Percentiles rank a stretch among this genome's conserved stretches.
Conservation (phyloP, 257 asterid genomes). For the Plantago elongata region DNA sequence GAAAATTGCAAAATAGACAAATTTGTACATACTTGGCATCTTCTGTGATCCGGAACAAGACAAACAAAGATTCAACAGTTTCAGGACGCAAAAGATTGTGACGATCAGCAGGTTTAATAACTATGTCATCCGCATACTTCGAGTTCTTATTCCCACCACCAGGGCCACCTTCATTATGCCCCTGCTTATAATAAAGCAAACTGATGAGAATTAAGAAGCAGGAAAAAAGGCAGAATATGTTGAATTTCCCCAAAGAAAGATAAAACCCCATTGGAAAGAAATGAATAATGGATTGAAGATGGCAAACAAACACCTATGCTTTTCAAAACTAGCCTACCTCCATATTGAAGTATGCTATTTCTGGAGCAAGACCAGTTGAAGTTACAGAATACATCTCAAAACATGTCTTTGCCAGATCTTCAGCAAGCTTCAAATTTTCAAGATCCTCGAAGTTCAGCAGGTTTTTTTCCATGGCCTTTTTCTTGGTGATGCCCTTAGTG, state of each 20-base stretch:
- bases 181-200: slow-evolving; percentile 41
- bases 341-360: slow-evolving; percentile 74
- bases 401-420: slow-evolving; percentile 87
- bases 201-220: slow-evolving; percentile 2
- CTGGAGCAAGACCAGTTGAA: slow-evolving; percentile 92
- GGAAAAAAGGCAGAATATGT: slow-evolving; percentile 1
- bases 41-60: slow-evolving; percentile 85
- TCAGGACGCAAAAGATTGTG: slow-evolving; percentile 98
- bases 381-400: slow-evolving; percentile 82
- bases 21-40: slow-evolving; percentile 64
- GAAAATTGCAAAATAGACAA: not conserved
- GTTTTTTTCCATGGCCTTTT: slow-evolving; percentile 68
- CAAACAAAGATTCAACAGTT: slow-evolving; percentile 87
- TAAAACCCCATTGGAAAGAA: no score
- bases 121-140: slow-evolving; percentile 65
- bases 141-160: slow-evolving; percentile 80
- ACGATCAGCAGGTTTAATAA: slow-evolving; percentile 78
- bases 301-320: slow-evolving; percentile 10
- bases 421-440: slow-evolving; percentile 88
- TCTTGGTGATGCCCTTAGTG: slow-evolving; percentile 73
- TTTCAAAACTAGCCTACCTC: slow-evolving; percentile 46
- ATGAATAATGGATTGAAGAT: not conserved
- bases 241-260: slow-evolving; percentile 3
- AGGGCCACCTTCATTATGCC: slow-evolving; percentile 45
- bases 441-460: slow-evolving; percentile 77